Conservation (phyloP, 2,329 filamentous ascomycete species). For the Eurotiales sp. region DNA sequence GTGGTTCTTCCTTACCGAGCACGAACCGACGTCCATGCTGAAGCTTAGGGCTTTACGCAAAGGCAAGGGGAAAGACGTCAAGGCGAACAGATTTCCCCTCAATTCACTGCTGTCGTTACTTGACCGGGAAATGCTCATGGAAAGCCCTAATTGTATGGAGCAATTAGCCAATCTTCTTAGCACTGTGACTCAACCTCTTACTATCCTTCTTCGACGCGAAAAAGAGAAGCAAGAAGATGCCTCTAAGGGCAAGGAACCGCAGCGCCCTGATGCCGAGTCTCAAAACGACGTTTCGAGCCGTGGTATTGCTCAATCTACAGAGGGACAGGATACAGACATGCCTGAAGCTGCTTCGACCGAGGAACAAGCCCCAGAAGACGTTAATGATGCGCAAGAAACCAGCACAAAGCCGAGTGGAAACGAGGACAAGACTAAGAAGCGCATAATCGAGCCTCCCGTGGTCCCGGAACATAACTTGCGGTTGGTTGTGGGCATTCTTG, state of each 20-base stretch:
- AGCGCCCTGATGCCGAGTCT: conserved; percentile 26
- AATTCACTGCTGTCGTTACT: conserved; percentile 85
- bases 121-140: conserved; percentile 92
- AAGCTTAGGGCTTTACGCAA: conserved; percentile 77
- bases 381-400: conserved; percentile 22
- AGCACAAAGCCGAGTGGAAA: conserved; percentile 39
- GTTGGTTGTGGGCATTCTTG: conserved; percentile 93
- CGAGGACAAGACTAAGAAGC: conserved; percentile 55
- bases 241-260: conserved; percentile 37
- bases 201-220: conserved; percentile 75
- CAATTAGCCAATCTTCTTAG: conserved; percentile 82
- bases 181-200: conserved; percentile 81
- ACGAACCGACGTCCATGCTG: conserved; percentile 73
- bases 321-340: conserved; percentile 36
- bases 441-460: conserved; percentile 70
- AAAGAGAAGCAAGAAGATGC: conserved; percentile 62
- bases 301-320: conserved; percentile 13
- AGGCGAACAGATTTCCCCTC: conserved; percentile 85
- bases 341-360: conserved; percentile 27
- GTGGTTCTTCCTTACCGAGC: conserved; percentile 89
- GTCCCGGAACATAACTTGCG: conserved; percentile 87
- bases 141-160: conserved; percentile 96
- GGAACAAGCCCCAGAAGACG: conserved; percentile 26
- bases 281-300: conserved; percentile 24
- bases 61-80: conserved; percentile 81